Evolutionary conservation across 306 rosid species (phyloP).

Genomic region (Trifolium fragiferum): DNA sequence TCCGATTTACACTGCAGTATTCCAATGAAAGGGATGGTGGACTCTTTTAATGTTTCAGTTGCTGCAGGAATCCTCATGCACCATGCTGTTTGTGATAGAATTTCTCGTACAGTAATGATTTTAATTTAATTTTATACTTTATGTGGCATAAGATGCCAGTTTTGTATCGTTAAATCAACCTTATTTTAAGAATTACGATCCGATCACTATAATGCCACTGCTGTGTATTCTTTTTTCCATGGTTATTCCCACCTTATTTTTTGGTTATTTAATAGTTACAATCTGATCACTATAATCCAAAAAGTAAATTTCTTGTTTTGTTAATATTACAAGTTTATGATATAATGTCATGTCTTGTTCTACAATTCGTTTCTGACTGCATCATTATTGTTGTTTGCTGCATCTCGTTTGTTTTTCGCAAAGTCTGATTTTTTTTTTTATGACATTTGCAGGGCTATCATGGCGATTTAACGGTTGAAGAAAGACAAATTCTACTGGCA

Average conservation of each 20-base stretch:
- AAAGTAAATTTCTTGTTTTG: no score
- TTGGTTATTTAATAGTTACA: not conserved
- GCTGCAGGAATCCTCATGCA: slow-evolving; percentile 98
- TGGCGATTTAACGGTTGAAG: slow-evolving; percentile 75
- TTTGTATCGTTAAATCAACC: not conserved
- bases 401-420: not conserved
- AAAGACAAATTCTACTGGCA: slow-evolving; percentile 80
- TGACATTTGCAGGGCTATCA: slow-evolving; percentile 66
- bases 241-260: not conserved
- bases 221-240: slow-evolving; percentile 1
- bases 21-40: slow-evolving; percentile 97
- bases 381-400: slow-evolving; percentile 1
- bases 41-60: slow-evolving; percentile 94
- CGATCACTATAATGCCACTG: not conserved
- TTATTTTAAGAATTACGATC: not conserved
- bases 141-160: slow-evolving; percentile 1
- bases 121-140: slow-evolving; percentile 18
- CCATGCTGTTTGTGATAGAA: slow-evolving; percentile 87
- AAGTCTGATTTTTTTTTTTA: slow-evolving; percentile 13
- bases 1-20: slow-evolving; percentile 87
- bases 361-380: not conserved
- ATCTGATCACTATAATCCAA: no score
- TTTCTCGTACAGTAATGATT: slow-evolving; percentile 72
- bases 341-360: slow-evolving; percentile 5
- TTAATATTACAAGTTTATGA: slow-evolving; percentile 5